Conservation (phyloP, 1,284 basidiomycete species). For the Moesziomyces aphidis region DNA sequence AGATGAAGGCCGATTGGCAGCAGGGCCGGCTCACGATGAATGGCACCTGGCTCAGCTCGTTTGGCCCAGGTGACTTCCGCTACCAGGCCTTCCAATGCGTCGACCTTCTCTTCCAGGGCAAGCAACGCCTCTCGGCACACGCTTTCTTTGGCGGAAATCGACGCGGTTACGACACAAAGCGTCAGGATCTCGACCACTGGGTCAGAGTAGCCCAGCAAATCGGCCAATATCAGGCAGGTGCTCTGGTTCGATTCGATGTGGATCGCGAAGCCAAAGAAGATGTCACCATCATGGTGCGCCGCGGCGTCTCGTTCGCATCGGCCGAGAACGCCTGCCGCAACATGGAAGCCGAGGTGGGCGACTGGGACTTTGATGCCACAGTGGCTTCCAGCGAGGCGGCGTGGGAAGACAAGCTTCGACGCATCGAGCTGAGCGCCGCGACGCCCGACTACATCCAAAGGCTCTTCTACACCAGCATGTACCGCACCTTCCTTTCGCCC, state of each 20-base stretch:
- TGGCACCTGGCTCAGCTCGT: conserved; percentile 52
- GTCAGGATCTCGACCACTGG: conserved; percentile 36
- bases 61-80: conserved; percentile 37
- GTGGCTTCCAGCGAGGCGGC: conserved; percentile 26
- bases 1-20: conserved; percentile 42
- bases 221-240: conserved; percentile 55
- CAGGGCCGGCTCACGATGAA: conserved; percentile 52
- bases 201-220: conserved; percentile 40
- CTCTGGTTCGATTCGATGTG: conserved; percentile 40
- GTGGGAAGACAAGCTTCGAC: conserved; percentile 60
- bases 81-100: conserved; percentile 56
- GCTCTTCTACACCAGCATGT: conserved; percentile 59
- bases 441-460: conserved; percentile 51
- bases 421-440: conserved; percentile 45
- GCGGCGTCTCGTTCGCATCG: conserved; percentile 53
- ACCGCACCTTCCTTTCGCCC: conserved; percentile 60
- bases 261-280: conserved; percentile 9
- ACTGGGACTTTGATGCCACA: conserved; percentile 49
- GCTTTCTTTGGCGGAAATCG: conserved; percentile 58
- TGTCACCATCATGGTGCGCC: conserved; percentile 44
- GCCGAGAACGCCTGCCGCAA: conserved; percentile 58
- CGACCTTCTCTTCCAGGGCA: conserved; percentile 48
- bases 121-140: conserved; percentile 44
- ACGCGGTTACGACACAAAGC: conserved; percentile 51
- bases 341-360: conserved; percentile 53